Conservation (phyloP, 169 alveolate genomes). For the Plasmodium inui region DNA sequence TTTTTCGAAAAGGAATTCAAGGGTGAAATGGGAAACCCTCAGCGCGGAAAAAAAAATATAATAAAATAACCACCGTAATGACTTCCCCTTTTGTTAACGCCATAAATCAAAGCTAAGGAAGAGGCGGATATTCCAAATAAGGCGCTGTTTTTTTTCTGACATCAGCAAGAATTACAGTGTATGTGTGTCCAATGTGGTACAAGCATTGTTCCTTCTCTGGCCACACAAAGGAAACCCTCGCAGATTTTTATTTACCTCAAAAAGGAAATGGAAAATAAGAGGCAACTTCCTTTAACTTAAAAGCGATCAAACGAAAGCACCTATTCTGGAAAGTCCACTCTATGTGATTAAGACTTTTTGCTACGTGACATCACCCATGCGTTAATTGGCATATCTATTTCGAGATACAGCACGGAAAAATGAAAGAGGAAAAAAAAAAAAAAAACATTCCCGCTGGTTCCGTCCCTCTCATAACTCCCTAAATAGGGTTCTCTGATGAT, state of each 20-base stretch:
- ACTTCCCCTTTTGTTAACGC: neutral
- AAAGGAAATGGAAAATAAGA: neutral
- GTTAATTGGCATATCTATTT: neutral
- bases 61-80: neutral
- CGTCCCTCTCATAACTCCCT: neutral
- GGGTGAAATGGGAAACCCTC: neutral
- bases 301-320: neutral
- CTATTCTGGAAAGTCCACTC: neutral
- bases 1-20: neutral
- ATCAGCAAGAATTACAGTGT: neutral
- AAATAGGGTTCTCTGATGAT: neutral
- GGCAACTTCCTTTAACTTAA: neutral
- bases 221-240: neutral
- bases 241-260: neutral
- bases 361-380: neutral
- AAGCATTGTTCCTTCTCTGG: neutral
- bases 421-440: neutral
- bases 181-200: neutral
- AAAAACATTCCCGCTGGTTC: neutral
- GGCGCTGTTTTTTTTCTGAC: neutral
- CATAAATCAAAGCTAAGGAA: neutral
- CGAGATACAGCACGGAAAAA: neutral
- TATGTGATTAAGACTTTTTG: neutral
- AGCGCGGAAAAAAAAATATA: neutral
- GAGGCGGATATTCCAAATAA: neutral